Conservation (phyloP, 163 green algal species). For the Picocystis sp. region DNA sequence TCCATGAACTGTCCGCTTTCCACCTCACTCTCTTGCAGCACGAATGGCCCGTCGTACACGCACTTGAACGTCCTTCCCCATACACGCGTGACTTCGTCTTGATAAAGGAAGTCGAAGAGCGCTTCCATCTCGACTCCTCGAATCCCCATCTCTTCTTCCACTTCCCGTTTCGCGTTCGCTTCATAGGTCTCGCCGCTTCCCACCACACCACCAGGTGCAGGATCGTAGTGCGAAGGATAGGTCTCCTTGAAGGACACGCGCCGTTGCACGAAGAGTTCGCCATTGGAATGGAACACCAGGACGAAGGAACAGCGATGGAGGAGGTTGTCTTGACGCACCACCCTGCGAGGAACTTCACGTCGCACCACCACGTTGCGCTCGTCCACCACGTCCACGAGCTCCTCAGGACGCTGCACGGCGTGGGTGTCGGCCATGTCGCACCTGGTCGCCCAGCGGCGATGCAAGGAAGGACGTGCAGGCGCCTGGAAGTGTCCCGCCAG, state of each 20-base stretch:
- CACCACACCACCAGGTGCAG: slow-evolving; percentile 4
- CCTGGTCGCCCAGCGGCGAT: too few species aligned
- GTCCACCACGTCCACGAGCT: slow-evolving; percentile 5
- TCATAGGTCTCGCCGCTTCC: slow-evolving; percentile 2
- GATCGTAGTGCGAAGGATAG: slow-evolving; percentile 5
- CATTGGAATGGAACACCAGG: not conserved
- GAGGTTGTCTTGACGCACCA: slow-evolving; percentile 3
- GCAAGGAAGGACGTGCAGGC: too few species aligned
- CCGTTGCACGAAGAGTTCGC: slow-evolving; percentile 5
- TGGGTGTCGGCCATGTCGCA: not conserved
- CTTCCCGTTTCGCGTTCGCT: slow-evolving; percentile 3
- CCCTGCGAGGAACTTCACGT: not conserved
- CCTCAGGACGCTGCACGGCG: slow-evolving; percentile 2
- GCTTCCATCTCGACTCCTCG: not conserved
- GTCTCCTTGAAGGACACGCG: slow-evolving; percentile 9
- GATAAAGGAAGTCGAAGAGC: slow-evolving; percentile 3
- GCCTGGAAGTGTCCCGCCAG: too few species aligned
- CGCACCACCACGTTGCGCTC: slow-evolving; percentile 2
- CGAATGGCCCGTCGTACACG: slow-evolving; percentile 2
- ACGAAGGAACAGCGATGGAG: slow-evolving; percentile 5
- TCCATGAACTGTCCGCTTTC: slow-evolving; percentile 3
- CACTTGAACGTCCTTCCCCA: slow-evolving; percentile 1
- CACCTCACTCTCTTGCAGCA: slow-evolving; percentile 3
- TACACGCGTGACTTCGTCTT: slow-evolving; percentile 1
- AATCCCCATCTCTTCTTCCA: slow-evolving; percentile 6